These are phyloP conservation scores for Cucumis cinereus DNA, from an alignment of 306 rosid species.

Conservation along the genomic window DNA sequence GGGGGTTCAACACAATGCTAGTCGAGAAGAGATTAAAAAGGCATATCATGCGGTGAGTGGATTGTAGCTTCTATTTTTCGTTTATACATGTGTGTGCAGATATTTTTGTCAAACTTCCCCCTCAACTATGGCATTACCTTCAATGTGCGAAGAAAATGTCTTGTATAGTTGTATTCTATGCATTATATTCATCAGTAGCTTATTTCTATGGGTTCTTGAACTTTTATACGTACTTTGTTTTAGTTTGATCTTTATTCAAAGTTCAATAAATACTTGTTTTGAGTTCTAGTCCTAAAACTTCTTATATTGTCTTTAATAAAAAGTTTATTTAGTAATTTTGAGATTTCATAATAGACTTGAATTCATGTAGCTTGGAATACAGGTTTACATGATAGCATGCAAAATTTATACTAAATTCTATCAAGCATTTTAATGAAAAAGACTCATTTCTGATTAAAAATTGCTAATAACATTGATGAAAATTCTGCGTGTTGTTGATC, in stretches of 20 bases:
- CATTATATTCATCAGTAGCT: not conserved
- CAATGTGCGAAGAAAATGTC: not conserved
- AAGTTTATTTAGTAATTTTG: not conserved
- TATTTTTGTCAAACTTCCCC: not conserved
- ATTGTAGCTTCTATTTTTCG: not conserved
- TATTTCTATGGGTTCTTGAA: not conserved
- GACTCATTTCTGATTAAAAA: not conserved
- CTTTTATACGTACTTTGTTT: not conserved
- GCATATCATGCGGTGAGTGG: slow-evolving; percentile 49
- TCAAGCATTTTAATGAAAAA: not conserved
- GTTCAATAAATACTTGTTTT: not conserved
- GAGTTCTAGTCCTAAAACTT: not conserved
- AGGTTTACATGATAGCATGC: not conserved
- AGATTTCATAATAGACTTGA: not conserved
- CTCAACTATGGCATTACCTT: not conserved
- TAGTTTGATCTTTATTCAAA: not conserved
- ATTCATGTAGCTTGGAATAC: not conserved
- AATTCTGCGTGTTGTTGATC: not conserved
- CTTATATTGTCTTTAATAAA: not conserved
- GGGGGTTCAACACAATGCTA: slow-evolving; percentile 52
- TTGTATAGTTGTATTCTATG: not conserved
- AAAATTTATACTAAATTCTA: not conserved
- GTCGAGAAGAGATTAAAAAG: slow-evolving; percentile 63
- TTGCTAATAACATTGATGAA: not conserved
- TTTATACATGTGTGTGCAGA: not conserved